Base-by-base conservation (phyloP, 2,329 filamentous ascomycete genomes). In the Graphilbum ipis-grandicollis region DNA sequence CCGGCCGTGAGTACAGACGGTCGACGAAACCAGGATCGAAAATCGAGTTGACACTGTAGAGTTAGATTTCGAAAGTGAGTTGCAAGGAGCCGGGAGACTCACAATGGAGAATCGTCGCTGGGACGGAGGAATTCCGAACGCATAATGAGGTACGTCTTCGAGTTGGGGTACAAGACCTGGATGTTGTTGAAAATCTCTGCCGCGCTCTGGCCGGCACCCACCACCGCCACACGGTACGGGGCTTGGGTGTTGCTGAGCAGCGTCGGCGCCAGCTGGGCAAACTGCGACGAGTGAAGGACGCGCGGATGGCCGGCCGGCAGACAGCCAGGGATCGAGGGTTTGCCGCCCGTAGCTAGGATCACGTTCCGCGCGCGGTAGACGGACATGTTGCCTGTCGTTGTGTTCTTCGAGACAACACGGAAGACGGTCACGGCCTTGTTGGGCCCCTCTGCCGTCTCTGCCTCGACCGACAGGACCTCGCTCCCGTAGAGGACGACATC, bases 101-200 rank as follows among this genome's bases (percentile, higher is more conserved):
- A 86, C 81, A 96, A 96, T 15, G 88, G 90, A 37, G 84, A 93
- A 55, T 96, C 90, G 52, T 98, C 88, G 51, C 84, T 93, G 2
- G 88, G 88, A 47, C 80, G 75, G 41, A 98, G 59, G 39, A 88
- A 85, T 44, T 84, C 73, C 31, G 78, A 77, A 47, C 83, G 76
- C 65, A 93, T 88, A 41, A 94, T 62, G 39, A 98, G 59, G 26
- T 65, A 71, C 0, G 85, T 86, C 47, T 71, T 68, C 21, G 80
- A 75, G 52, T 88, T 85, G 29, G 85, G 85, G 53, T 92, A 94
- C 33, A 82, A 63, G 29, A 63, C 67, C 49, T 88, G 79, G 35
- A 96, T 61, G 55, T 93, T 86, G 60, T 83, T 79, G 62, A 92
- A 94, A 49, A 94, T 93, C 62, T 98, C 88, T 9, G 88, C 88